Conservation (phyloP, 495 filamentous ascomycete genomes). For the Hyaloscypha finlandica region DNA sequence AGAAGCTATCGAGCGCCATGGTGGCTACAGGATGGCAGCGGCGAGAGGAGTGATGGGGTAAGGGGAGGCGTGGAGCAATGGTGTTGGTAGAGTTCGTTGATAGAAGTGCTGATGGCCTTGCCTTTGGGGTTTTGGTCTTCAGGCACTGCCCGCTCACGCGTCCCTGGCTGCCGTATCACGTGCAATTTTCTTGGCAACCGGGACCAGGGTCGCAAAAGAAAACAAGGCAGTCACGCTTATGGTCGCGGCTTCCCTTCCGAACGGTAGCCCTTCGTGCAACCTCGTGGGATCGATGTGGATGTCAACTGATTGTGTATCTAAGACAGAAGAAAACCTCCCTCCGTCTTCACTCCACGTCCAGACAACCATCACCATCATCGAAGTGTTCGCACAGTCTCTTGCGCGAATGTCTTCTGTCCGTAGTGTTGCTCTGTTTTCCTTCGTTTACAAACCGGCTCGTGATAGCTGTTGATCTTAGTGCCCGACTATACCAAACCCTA, state of each 20-base stretch:
- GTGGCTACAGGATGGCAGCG: slow-evolving; percentile 32
- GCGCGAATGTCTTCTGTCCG: slow-evolving; percentile 20
- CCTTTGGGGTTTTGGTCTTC: background rate
- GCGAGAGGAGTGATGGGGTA: background rate
- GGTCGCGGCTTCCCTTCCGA: background rate
- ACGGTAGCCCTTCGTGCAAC: slow-evolving; percentile 1
- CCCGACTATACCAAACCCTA: background rate
- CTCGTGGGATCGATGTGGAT: slow-evolving; percentile 13
- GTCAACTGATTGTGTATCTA: slow-evolving; percentile 16
- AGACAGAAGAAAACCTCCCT: slow-evolving; percentile 9
- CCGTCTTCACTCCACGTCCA: background rate
- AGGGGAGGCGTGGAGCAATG: background rate
- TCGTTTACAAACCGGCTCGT: background rate
- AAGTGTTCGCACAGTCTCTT: background rate
- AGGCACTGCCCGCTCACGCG: background rate
- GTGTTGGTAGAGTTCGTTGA: background rate
- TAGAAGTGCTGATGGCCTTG: slow-evolving; percentile 3
- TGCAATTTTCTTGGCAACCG: background rate
- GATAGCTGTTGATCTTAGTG: slow-evolving; percentile 2
- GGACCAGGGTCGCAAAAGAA: background rate
- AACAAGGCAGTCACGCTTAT: background rate
- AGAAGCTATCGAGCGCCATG: slow-evolving; percentile 99
- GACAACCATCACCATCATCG: background rate
- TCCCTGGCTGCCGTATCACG: background rate
- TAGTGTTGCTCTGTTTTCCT: slow-evolving; percentile 6